Evolutionary conservation across 2,329 filamentous ascomycete genomes (phyloP).

Genomic region (Macrophomina pseudophaseolina): DNA sequence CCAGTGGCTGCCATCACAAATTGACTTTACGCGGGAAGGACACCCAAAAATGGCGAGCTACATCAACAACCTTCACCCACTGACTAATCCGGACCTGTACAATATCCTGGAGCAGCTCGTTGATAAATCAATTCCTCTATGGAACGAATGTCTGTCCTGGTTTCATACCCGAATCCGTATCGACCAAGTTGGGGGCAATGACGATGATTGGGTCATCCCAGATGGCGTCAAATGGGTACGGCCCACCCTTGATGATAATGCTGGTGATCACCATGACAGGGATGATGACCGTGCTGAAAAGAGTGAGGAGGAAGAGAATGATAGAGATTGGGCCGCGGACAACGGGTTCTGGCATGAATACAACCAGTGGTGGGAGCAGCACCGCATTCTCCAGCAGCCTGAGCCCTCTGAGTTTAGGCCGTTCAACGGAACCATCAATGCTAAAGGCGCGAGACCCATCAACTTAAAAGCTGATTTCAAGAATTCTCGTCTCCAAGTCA

Average conservation of each 20-base stretch:
- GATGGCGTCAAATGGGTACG: background rate
- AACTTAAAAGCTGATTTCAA: constrained; percentile 40
- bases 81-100: constrained; percentile 46
- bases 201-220: background rate
- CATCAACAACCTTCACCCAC: constrained; percentile 61
- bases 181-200: background rate
- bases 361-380: background rate
- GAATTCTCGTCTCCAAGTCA: constrained; percentile 61
- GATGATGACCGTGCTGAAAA: no score
- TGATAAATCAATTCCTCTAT: constrained; percentile 50
- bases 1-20: constrained; percentile 56
- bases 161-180: constrained; percentile 22
- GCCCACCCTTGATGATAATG: background rate
- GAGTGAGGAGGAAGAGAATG: background rate
- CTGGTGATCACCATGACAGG: background rate
- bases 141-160: constrained; percentile 45
- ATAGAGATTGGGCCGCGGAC: background rate
- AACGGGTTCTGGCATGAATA: background rate
- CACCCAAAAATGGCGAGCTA: constrained; percentile 54
- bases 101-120: constrained; percentile 49
- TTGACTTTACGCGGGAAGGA: constrained; percentile 48
- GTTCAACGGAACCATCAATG: background rate
- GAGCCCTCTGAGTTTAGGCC: background rate
- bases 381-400: background rate
- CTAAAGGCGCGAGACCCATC: constrained; percentile 3